These are phyloP conservation scores for Leishmania lainsoni DNA, from an alignment of 208 protist genomes.

Conservation along the genomic window DNA sequence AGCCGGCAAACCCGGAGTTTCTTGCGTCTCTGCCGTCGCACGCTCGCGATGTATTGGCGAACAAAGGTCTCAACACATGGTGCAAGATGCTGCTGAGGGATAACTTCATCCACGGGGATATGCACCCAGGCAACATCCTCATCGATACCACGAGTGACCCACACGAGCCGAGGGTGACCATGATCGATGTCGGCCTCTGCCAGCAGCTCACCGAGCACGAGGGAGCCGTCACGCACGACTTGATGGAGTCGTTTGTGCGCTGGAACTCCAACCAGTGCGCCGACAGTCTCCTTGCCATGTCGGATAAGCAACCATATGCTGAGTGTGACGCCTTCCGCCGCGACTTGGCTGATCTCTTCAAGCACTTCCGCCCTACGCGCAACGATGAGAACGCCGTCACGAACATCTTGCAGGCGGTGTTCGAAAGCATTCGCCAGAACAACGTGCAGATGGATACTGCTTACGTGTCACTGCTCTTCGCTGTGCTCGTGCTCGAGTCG, in stretches of 20 bases:
- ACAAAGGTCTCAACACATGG: conserved; percentile 91
- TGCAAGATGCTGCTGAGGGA: conserved; percentile 92
- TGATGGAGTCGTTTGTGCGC: conserved; percentile 90
- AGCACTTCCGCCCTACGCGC: conserved; percentile 67
- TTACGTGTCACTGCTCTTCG: conserved; percentile 90
- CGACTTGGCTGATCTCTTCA: conserved; percentile 65
- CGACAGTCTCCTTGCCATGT: conserved; percentile 74
- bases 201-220: conserved; percentile 81
- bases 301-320: conserved; percentile 55
- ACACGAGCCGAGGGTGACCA: conserved; percentile 74
- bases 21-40: conserved; percentile 72
- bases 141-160: conserved; percentile 76
- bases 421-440: conserved; percentile 81
- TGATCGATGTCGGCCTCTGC: conserved; percentile 91
- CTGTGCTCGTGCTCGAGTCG: conserved; percentile 88
- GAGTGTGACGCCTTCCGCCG: conserved; percentile 53
- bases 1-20: conserved; percentile 82
- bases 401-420: conserved; percentile 86
- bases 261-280: conserved; percentile 77
- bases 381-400: conserved; percentile 76
- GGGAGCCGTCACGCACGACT: conserved; percentile 52
- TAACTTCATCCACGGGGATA: conserved; percentile 93
- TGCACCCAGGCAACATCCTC: conserved; percentile 94
- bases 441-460: conserved; percentile 89
- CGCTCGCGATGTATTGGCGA: conserved; percentile 78